A percentile compares a stretch with the other conserved stretches of the same genome.
Conservation (phyloP, 768 basidiomycete species). For the Cytidiella melzeri region DNA sequence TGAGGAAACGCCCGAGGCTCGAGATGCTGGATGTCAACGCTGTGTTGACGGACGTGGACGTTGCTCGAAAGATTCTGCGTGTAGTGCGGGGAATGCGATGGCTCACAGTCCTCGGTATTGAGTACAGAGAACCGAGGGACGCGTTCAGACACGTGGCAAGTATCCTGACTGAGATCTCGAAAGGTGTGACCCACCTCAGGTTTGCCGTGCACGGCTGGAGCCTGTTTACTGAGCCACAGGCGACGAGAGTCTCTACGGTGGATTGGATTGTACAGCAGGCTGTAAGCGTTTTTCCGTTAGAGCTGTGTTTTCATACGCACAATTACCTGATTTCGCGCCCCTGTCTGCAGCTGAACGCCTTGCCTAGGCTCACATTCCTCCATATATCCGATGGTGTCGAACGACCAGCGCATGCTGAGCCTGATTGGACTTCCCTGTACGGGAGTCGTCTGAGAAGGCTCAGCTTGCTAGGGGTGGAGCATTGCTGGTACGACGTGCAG, state of each 20-base stretch:
- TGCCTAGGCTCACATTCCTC: conserved; percentile 2
- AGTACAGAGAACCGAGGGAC: conserved; percentile 1
- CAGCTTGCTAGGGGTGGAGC: conserved; percentile 2
- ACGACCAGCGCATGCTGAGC: not conserved
- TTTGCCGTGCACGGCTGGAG: conserved; percentile 2
- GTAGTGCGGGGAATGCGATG: not conserved
- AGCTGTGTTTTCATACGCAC: no score
- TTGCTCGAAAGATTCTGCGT: not conserved
- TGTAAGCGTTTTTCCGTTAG: not conserved
- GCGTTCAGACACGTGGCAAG: not conserved
- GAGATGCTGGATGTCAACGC: conserved; percentile 4
- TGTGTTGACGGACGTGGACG: not conserved
- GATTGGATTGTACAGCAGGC: not conserved
- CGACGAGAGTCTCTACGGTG: not conserved
- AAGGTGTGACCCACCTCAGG: conserved; percentile 5
- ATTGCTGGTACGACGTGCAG: conserved; percentile 1
- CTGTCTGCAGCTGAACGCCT: not conserved
- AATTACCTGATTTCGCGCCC: not conserved
- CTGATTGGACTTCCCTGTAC: not conserved
- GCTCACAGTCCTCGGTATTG: conserved; percentile 5
- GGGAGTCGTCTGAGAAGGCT: not conserved
- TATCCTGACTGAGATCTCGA: conserved; percentile 2
- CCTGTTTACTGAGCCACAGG: not conserved
- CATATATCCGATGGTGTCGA: conserved; percentile 4
- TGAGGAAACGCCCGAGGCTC: not conserved